phyloP scores from a whole-genome alignment of 495 filamentous ascomycete species.

The Apiosordaria backusii region DNA sequence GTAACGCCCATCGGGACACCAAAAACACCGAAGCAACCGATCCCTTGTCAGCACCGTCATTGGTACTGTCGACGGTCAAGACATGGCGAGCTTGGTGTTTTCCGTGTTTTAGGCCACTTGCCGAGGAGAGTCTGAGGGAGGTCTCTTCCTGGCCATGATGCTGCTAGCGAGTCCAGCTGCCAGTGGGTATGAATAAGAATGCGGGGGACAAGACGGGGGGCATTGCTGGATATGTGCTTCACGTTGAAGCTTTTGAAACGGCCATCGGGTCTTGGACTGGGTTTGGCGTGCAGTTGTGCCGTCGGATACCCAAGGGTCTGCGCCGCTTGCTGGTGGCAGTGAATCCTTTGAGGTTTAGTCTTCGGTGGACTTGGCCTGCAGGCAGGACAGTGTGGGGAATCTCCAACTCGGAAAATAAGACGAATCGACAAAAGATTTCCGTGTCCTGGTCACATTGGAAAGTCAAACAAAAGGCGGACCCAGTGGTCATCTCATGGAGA shows the following conservation, averaged over 20 bases:
- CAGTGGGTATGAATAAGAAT: neutral
- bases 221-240: conserved; percentile 3
- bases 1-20: neutral
- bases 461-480: neutral
- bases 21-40: neutral
- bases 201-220: neutral
- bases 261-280: neutral
- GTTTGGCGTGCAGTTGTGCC: conserved; percentile 8
- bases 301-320: neutral
- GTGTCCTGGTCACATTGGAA: neutral
- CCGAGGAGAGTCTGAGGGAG: conserved; percentile 8
- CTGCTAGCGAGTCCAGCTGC: neutral
- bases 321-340: conserved; percentile 10
- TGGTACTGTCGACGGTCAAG: neutral
- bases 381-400: neutral
- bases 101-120: conserved; percentile 11
- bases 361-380: neutral
- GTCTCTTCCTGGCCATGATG: neutral
- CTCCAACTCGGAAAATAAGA: neutral
- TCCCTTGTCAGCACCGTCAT: neutral
- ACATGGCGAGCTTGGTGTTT: neutral
- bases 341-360: neutral
- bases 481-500: neutral
- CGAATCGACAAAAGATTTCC: neutral
- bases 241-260: conserved; percentile 13